Evolutionary conservation across 192 early-diverging fungal species (phyloP).

Genomic region (Entomortierella beljakovae): DNA sequence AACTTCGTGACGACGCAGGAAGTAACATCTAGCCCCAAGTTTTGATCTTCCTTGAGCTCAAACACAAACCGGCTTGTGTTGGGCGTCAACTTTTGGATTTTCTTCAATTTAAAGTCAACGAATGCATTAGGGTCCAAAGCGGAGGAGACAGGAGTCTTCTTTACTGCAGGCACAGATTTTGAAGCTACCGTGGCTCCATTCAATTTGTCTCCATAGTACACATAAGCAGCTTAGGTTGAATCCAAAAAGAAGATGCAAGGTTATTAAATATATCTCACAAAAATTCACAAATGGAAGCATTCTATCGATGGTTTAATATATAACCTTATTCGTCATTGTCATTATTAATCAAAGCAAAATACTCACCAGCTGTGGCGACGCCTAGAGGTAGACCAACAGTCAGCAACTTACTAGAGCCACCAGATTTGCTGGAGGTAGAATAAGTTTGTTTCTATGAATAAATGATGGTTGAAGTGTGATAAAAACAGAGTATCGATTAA

Average conservation of each 20-base stretch:
- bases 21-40: constrained; percentile 80
- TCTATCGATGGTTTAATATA: too few relatives aligned
- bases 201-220: constrained; percentile 43
- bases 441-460: constrained; percentile 32
- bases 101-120: constrained; percentile 65
- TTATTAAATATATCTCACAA: too few relatives aligned
- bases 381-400: constrained; percentile 44
- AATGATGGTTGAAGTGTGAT: too few relatives aligned
- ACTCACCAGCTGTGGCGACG: constrained; percentile 35
- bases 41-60: constrained; percentile 55
- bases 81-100: constrained; percentile 29
- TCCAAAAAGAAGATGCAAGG: too few relatives aligned
- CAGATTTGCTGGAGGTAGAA: constrained; percentile 45
- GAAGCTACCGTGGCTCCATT: constrained; percentile 12
- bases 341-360: too few relatives aligned
- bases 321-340: too few relatives aligned
- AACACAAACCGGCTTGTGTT: constrained; percentile 43
- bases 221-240: constrained; percentile 48
- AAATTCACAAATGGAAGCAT: too few relatives aligned
- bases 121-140: constrained; percentile 65
- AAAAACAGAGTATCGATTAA: too few relatives aligned
- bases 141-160: constrained; percentile 26
- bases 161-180: constrained; percentile 5
- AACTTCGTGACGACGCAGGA: constrained; percentile 83
- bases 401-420: constrained; percentile 37